Percentiles rank a stretch among this genome's conserved stretches.
phyloP scores from a whole-genome alignment of 1,284 basidiomycete genomes.

The Moesziomyces globuligerus region DNA sequence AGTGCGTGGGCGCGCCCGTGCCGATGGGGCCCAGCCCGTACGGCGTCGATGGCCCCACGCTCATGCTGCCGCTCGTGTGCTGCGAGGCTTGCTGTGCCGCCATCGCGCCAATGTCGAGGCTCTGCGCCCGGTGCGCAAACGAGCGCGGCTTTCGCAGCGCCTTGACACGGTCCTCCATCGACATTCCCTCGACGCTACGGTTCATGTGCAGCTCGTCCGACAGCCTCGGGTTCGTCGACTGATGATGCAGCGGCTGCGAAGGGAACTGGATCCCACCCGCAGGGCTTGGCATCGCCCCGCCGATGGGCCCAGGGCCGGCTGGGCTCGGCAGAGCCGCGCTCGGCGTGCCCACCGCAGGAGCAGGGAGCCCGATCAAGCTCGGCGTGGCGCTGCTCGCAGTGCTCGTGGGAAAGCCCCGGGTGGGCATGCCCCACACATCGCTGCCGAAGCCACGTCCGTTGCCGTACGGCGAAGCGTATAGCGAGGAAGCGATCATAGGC shows the following conservation, averaged over 20 bases:
- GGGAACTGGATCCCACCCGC: constrained; percentile 51
- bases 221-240: constrained; percentile 35
- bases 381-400: constrained; percentile 34
- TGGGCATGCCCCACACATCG: constrained; percentile 63
- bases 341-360: constrained; percentile 28
- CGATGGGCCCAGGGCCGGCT: constrained; percentile 25
- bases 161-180: constrained; percentile 52
- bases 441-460: constrained; percentile 53
- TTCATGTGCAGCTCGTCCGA: constrained; percentile 52
- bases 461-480: constrained; percentile 61
- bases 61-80: constrained; percentile 32
- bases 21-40: constrained; percentile 50
- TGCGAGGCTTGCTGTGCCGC: constrained; percentile 53
- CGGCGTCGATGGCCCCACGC: constrained; percentile 39
- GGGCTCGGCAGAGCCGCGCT: constrained; percentile 22
- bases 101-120: constrained; percentile 58
- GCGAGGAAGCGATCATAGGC: constrained; percentile 52
- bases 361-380: constrained; percentile 37
- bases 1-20: constrained; percentile 30
- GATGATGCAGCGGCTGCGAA: constrained; percentile 37
- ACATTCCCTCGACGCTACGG: constrained; percentile 41
- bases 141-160: constrained; percentile 58
- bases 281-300: constrained; percentile 7
- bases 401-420: constrained; percentile 43
- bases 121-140: constrained; percentile 60